phyloP scores from a whole-genome alignment of 2,329 filamentous ascomycete species.

The Colletotrichum higginsianum region DNA sequence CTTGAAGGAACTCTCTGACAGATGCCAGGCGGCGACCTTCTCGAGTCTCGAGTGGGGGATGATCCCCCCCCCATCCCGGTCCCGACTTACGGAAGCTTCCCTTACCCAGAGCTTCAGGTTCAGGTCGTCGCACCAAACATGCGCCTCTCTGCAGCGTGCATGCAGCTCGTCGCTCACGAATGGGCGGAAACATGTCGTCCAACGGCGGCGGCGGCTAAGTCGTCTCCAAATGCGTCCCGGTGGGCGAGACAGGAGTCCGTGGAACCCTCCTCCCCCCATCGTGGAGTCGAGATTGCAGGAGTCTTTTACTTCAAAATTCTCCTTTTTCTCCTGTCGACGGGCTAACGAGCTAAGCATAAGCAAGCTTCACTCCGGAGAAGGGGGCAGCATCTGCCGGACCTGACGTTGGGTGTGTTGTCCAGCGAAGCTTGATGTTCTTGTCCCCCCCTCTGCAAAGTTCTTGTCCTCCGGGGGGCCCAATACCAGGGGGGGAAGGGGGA shows the following conservation, averaged over 20 bases:
- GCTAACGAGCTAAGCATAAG: not conserved
- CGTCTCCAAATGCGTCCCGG: not conserved
- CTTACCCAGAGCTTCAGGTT: constrained; percentile 18
- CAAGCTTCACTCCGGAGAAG: constrained; percentile 1
- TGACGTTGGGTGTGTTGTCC: not conserved
- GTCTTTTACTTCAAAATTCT: not conserved
- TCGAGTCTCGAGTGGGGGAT: not conserved
- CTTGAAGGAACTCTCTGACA: not conserved
- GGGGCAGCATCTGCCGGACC: constrained; percentile 1
- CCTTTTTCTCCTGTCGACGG: no score
- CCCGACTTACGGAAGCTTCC: not conserved
- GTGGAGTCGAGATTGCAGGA: not conserved
- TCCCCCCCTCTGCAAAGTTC: no score
- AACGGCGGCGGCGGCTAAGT: not conserved
- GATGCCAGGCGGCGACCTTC: not conserved
- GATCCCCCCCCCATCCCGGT: not conserved
- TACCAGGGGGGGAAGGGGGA: no score
- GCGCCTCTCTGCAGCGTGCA: constrained; percentile 26
- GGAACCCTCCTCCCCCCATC: not conserved
- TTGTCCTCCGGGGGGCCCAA: no score
- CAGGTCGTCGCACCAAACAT: constrained; percentile 29
- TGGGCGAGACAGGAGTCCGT: not conserved
- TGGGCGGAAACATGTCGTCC: not conserved
- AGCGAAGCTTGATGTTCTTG: not conserved
- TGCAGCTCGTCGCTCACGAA: constrained; percentile 17